Evolutionary conservation across 1,284 basidiomycete species (phyloP).

Genomic region (Irpex sp.): DNA sequence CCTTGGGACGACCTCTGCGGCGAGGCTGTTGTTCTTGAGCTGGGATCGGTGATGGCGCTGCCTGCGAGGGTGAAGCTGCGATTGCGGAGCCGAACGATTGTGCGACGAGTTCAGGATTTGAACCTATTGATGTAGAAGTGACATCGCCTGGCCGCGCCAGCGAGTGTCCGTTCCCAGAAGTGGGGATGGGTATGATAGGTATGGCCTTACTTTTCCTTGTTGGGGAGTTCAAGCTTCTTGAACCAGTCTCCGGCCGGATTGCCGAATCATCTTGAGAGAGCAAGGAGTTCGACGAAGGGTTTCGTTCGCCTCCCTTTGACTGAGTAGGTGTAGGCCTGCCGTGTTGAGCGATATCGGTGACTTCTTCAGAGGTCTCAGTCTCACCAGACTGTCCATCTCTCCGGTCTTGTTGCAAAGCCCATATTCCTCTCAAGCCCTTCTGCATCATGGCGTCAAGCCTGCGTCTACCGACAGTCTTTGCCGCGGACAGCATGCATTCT

Average conservation of each 20-base stretch:
- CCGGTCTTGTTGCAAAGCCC: not conserved
- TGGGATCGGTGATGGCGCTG: not conserved
- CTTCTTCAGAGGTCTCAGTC: too few species aligned
- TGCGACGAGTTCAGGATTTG: not conserved
- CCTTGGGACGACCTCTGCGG: not conserved
- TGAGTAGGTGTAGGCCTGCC: not conserved
- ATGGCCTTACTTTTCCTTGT: not conserved
- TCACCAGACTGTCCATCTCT: not conserved
- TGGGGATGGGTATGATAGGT: not conserved
- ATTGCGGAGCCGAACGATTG: not conserved
- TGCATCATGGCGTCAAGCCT: not conserved
- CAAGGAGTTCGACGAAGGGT: not conserved
- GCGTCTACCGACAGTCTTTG: not conserved
- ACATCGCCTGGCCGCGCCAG: not conserved
- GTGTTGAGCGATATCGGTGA: not conserved
- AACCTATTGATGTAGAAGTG: not conserved
- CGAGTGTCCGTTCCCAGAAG: not conserved
- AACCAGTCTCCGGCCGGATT: not conserved
- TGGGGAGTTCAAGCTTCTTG: not conserved
- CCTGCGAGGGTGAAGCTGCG: not conserved
- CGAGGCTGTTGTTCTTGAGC: not conserved
- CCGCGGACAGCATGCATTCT: not conserved
- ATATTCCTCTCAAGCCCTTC: not conserved
- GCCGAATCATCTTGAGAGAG: not conserved
- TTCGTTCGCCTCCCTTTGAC: too few species aligned